These are phyloP conservation scores for Pseudogymnoascus sp. DNA, from an alignment of 2,329 filamentous ascomycete genomes.

Conservation along the genomic window DNA sequence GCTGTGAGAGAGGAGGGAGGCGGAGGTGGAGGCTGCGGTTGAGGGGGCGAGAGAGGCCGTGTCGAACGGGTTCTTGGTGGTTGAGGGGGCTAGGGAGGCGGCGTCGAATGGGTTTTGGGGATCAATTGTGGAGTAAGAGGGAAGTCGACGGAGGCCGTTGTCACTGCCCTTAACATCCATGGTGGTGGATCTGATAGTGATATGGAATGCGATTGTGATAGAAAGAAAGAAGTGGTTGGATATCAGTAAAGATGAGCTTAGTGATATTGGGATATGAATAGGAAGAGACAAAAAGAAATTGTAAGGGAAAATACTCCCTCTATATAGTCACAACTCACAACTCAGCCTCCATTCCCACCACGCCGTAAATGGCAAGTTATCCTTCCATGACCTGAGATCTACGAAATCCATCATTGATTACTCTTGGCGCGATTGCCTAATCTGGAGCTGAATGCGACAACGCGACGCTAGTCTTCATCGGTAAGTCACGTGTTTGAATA, in stretches of 20 bases:
- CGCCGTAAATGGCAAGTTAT: not conserved
- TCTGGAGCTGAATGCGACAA: constrained; percentile 3
- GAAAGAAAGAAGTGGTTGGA: not conserved
- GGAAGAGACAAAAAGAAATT: not conserved
- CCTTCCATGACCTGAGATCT: not conserved
- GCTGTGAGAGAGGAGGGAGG: not conserved
- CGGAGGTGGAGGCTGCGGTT: not conserved
- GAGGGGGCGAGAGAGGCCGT: not conserved
- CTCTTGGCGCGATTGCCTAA: constrained; percentile 8
- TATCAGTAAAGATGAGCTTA: not conserved
- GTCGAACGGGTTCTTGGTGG: not conserved
- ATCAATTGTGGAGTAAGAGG: not conserved
- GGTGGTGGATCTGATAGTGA: not conserved
- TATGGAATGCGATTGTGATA: not conserved
- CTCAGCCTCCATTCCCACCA: not conserved
- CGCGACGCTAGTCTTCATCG: not conserved
- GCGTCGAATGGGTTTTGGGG: not conserved
- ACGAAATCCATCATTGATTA: not conserved
- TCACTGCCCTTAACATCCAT: not conserved
- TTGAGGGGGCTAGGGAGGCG: not conserved
- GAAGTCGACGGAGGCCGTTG: not conserved
- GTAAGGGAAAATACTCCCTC: not conserved
- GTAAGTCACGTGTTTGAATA: not conserved
- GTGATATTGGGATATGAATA: not conserved
- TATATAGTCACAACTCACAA: not conserved